These are phyloP conservation scores for Fistulinella staudtii DNA, from an alignment of 1,284 basidiomycete genomes.

Conservation along the genomic window DNA sequence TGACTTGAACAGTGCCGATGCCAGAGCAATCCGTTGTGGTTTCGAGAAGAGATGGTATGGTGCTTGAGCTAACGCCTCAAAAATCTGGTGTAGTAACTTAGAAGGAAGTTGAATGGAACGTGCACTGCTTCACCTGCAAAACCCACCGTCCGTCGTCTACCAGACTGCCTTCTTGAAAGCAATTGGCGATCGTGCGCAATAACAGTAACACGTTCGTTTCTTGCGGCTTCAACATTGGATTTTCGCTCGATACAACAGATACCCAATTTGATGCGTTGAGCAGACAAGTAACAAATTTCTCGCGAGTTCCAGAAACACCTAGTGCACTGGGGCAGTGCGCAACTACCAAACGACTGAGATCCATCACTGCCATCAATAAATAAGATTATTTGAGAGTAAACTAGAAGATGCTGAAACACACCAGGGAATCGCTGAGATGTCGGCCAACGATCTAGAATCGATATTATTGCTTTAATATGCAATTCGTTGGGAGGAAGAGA, in stretches of 20 bases:
- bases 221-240: conserved; percentile 59
- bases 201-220: conserved; percentile 89
- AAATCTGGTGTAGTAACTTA: conserved; percentile 40
- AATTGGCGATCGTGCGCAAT: conserved; percentile 79
- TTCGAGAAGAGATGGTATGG: conserved; percentile 60
- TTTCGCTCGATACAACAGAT: conserved; percentile 42
- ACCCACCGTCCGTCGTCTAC: conserved; percentile 49
- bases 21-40: conserved; percentile 67
- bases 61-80: conserved; percentile 48
- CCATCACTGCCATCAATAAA: conserved; percentile 61
- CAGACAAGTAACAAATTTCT: conserved; percentile 57
- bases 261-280: conserved; percentile 71
- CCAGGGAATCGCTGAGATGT: conserved; percentile 78
- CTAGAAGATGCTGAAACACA: conserved; percentile 32
- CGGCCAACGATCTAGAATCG: conserved; percentile 79
- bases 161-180: conserved; percentile 55
- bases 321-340: conserved; percentile 58
- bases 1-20: conserved; percentile 81
- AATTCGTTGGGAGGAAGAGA: conserved; percentile 36
- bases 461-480: conserved; percentile 63
- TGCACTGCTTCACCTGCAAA: conserved; percentile 40
- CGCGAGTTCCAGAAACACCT: conserved; percentile 42
- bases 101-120: neutral
- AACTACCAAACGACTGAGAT: conserved; percentile 78
- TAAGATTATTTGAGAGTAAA: neutral